A percentile compares a stretch with the other conserved stretches of the same genome.
Conservation (phyloP, 2,329 filamentous ascomycete species). For the Phialocephala sp. region DNA sequence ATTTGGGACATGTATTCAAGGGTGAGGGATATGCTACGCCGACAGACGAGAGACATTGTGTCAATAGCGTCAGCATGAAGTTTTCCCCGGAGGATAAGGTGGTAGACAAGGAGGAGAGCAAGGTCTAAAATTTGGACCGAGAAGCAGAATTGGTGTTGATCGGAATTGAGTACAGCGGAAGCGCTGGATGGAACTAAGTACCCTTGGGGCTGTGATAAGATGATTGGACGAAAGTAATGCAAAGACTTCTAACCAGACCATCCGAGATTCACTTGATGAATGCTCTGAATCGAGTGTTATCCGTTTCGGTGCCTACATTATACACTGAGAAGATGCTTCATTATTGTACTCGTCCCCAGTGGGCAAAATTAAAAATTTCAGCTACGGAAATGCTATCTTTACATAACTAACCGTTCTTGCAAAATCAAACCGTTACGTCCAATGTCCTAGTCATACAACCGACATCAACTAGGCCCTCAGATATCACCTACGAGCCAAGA, state of each 20-base stretch:
- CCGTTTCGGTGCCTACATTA: not conserved
- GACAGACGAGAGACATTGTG: conserved; percentile 95
- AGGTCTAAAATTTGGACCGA: conserved; percentile 36
- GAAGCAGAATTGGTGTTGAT: not conserved
- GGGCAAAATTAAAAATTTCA: not conserved
- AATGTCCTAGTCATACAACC: not conserved
- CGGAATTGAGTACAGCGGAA: not conserved
- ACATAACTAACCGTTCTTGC: too few species aligned
- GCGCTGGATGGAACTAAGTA: not conserved
- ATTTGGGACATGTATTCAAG: conserved; percentile 91
- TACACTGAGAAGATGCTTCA: not conserved
- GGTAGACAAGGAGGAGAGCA: conserved; percentile 47
- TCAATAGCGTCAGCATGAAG: conserved; percentile 89
- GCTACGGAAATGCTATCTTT: too few species aligned
- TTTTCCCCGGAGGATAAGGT: conserved; percentile 73
- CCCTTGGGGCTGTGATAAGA: not conserved
- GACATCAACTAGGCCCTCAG: not conserved
- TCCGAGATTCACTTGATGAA: not conserved
- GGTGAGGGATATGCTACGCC: conserved; percentile 84
- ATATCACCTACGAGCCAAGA: not conserved
- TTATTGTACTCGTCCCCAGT: not conserved
- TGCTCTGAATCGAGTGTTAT: not conserved
- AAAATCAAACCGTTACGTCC: too few species aligned
- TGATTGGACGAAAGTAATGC: not conserved
- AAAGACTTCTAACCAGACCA: not conserved